Base-by-base conservation (phyloP, 441 rosid species). In the Cnidoscolus chayamansa region DNA sequence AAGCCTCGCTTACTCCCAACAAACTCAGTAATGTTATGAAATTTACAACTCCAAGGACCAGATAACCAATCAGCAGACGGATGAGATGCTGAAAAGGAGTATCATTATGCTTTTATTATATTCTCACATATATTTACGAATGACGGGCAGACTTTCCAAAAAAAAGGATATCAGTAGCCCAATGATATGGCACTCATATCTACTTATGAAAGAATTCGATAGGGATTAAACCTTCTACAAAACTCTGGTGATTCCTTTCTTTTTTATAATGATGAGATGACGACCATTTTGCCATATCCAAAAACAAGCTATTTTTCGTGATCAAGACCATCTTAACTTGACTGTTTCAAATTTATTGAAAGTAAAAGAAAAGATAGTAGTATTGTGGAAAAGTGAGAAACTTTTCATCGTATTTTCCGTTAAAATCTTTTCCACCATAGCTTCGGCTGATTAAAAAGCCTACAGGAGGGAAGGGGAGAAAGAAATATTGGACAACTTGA, bases 341-440 rank as follows among this genome's bases (percentile, higher is more conserved):
- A n/a, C 48, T 65, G 35, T 37, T n/a, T 35, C 64, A 56, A 25
- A 50, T 16, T 25, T 25, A 30, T 45, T 56, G 25, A 64, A 17
- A 17, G 60, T 25, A 25, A 25, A 25, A 67, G 0, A 49, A 49
- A 37, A 67, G 45, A 74, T 13, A 73, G 19, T 30, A 20, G 25
- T 25, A 25, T 25, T 57, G 50, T 12, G 48, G 20, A 73, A 56
- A 56, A 13, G 12, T 63, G 31, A 56, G 70, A 31, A 72, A 20
- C 64, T 45, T 45, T 31, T 25, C 0, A 10, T 55, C 65, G 12
- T 15, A 15, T 55, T 63, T 63, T 12, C 10, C 45, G 20, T 31
- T 35, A 49, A 25, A 53, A 19, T 30, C 51, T 20, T 60, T 54
- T 62, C 59, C 35, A 54, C 10, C 60, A 32, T 15, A 53, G 59